These are phyloP conservation scores for Sphaerulina musiva DNA, from an alignment of 2,329 filamentous ascomycete genomes.

Conservation along the genomic window DNA sequence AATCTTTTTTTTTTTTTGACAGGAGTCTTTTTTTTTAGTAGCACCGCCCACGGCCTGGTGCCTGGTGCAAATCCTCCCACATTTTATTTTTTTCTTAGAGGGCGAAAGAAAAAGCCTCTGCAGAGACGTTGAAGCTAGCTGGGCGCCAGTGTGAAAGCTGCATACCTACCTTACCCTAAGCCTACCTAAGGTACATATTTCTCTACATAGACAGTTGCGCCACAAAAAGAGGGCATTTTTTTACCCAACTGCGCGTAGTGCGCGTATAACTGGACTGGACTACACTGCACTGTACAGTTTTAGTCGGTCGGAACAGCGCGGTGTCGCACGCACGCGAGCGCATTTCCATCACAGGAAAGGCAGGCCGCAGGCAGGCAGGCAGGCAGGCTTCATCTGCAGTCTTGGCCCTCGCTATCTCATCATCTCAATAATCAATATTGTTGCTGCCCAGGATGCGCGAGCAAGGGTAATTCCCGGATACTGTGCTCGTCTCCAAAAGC, in stretches of 20 bases:
- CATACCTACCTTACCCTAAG: too few relatives aligned
- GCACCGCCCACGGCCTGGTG: background rate
- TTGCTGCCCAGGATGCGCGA: background rate
- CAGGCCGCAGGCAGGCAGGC: too few relatives aligned
- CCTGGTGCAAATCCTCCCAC: constrained; percentile 6
- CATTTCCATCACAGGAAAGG: background rate
- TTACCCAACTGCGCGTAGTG: too few relatives aligned
- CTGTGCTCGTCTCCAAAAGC: constrained; percentile 8
- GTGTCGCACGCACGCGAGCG: background rate
- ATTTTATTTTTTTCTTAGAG: too few relatives aligned
- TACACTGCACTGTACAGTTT: too few relatives aligned
- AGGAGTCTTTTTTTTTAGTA: background rate
- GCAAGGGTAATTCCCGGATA: constrained; percentile 9
- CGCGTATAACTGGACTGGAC: too few relatives aligned
- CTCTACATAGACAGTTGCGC: too few relatives aligned
- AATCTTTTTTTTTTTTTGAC: background rate
- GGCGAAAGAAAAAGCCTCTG: background rate
- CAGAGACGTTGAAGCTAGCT: constrained; percentile 7
- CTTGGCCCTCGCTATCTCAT: background rate
- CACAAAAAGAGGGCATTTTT: too few relatives aligned
- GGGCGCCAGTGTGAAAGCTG: too few relatives aligned
- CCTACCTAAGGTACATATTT: too few relatives aligned
- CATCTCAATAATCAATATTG: background rate
- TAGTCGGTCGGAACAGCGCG: background rate
- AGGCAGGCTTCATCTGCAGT: too few relatives aligned